These are phyloP conservation scores for Rhexocercosporidium sp. DNA, from an alignment of 2,329 filamentous ascomycete species.

Conservation along the genomic window DNA sequence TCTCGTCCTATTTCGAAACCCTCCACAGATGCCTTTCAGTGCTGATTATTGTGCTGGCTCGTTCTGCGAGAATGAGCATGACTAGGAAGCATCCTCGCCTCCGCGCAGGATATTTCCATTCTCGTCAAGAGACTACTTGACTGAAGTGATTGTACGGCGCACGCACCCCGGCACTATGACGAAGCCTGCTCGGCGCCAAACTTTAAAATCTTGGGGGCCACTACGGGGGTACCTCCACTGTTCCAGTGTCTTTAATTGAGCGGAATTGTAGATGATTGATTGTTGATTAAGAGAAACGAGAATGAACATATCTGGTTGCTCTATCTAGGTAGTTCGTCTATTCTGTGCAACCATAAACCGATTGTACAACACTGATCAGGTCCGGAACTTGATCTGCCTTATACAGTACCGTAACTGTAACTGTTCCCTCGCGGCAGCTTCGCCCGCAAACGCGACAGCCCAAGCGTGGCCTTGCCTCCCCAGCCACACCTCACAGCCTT, in stretches of 20 bases:
- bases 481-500: conserved; percentile 7
- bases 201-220: neutral
- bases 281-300: neutral
- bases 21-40: neutral
- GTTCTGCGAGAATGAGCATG: neutral
- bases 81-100: neutral
- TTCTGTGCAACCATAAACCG: neutral
- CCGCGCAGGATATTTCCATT: neutral
- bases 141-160: neutral
- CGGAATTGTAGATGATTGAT: neutral
- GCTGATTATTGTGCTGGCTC: neutral
- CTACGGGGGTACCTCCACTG: neutral
- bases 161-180: neutral
- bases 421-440: neutral
- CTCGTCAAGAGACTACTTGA: neutral
- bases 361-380: neutral
- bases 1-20: neutral
- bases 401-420: too few relatives aligned
- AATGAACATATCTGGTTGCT: neutral
- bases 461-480: conserved; percentile 5
- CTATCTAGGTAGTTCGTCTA: too few relatives aligned
- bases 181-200: conserved; percentile 7
- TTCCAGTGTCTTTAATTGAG: neutral
- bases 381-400: neutral
- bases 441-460: neutral